A percentile compares a stretch with the other conserved stretches of the same genome.
These are phyloP conservation scores for Cytospora leucostoma DNA, from an alignment of 2,329 filamentous ascomycete species.

Conservation along the genomic window DNA sequence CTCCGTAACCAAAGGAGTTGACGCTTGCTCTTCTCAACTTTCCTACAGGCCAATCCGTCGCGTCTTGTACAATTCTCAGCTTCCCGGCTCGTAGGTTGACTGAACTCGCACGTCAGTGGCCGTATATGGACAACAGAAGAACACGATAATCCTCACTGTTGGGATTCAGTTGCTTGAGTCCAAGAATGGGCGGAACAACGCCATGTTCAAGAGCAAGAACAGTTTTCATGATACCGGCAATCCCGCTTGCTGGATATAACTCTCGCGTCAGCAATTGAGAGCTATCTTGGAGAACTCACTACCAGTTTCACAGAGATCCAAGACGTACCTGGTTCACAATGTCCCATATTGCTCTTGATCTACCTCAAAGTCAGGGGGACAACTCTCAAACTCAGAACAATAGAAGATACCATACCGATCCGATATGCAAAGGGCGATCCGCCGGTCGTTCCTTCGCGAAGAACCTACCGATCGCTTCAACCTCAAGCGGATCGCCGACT, in stretches of 20 bases:
- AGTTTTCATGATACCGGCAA: constrained; percentile 53
- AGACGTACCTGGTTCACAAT: no score
- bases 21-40: constrained; percentile 27
- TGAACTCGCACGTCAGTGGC: no score
- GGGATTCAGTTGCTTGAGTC: constrained; percentile 51
- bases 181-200: constrained; percentile 51
- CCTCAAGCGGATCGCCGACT: constrained; percentile 50
- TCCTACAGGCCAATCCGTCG: constrained; percentile 36
- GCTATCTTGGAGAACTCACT: no score
- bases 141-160: no score
- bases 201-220: constrained; percentile 52
- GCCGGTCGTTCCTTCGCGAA: no score
- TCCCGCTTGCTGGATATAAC: constrained; percentile 47
- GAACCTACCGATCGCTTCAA: constrained; percentile 25
- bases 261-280: no score
- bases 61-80: constrained; percentile 42
- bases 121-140: no score
- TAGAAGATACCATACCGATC: no score
- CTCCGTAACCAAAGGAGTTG: constrained; percentile 31
- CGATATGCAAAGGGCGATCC: no score
- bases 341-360: constrained; percentile 46
- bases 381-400: no score
- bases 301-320: no score
- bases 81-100: constrained; percentile 52
- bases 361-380: no score